A percentile compares a stretch with the other conserved stretches of the same genome.
Evolutionary conservation across 2,329 filamentous ascomycete species (phyloP).

Genomic region (Aureobasidium leucospermi): DNA sequence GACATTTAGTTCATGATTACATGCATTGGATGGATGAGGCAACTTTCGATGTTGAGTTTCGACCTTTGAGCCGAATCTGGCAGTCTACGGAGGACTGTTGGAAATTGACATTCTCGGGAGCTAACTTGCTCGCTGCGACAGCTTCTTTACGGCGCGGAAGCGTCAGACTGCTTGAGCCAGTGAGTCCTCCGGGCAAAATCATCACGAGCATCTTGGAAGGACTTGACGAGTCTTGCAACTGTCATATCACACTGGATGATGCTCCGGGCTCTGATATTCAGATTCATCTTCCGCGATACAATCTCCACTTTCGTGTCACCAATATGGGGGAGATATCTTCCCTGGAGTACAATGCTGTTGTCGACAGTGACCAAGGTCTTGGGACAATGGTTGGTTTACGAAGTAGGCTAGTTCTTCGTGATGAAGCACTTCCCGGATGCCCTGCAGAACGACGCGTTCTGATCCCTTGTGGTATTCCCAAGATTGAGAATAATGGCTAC

Average conservation of each 20-base stretch:
- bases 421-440: too few relatives aligned
- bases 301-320: too few relatives aligned
- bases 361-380: too few relatives aligned
- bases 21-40: slow-evolving; percentile 54
- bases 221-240: slow-evolving; percentile 13
- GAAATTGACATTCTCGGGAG: slow-evolving; percentile 22
- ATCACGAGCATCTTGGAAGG: slow-evolving; percentile 41
- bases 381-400: too few relatives aligned
- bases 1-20: slow-evolving; percentile 43
- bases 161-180: slow-evolving; percentile 38
- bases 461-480: too few relatives aligned
- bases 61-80: slow-evolving; percentile 26
- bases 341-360: too few relatives aligned
- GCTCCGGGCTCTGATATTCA: not conserved
- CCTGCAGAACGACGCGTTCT: too few relatives aligned
- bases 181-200: slow-evolving; percentile 32
- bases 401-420: too few relatives aligned
- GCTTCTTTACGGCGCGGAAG: slow-evolving; percentile 48
- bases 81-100: slow-evolving; percentile 12
- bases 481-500: too few relatives aligned
- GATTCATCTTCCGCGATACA: slow-evolving; percentile 22
- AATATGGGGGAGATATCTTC: too few relatives aligned
- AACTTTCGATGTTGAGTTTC: slow-evolving; percentile 44
- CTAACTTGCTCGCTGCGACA: slow-evolving; percentile 42
- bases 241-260: slow-evolving; percentile 17